Evolutionary conservation across 768 basidiomycete species (phyloP), one percentile per base, ranked within the genome.

Genomic region (Hericium alpestre): DNA sequence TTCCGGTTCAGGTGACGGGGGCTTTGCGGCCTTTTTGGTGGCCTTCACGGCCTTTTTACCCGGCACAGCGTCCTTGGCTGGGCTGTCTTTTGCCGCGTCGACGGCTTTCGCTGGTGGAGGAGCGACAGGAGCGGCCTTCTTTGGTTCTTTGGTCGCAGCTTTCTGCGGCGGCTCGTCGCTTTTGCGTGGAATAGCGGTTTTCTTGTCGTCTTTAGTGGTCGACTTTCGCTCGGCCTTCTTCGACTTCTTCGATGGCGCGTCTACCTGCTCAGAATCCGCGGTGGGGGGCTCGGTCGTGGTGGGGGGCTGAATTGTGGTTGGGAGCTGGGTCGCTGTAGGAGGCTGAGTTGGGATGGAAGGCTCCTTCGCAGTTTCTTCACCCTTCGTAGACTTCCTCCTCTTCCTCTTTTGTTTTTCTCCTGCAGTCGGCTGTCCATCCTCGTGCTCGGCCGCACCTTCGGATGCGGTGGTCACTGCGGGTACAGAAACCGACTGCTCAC

Each of bases 11-110:
- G 38, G 52, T 37, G 38, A 37, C 32, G 15, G 52, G 8, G 38
- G n/a, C 52, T 53, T 53, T 37, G 27, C 72, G 32, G 27, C 32
- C 20, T 53, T 53, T 27, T 38, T 20, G 16, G 37, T 43, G 22
- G 13, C 16, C 18, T 54, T 54, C 0, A 18, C n/a, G 16, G 46
- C 52, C 37, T 39, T 50, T n/a, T 53, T 51, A 20, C 53, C 54
- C 46, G 51, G 22, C 39, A 8, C 41, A 7, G n/a, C 52, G 27
- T 51, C 49, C 22, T 51, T 51, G 11, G 9, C 15, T 16, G 54
- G 54, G 20, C 23, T 27, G 39, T 18, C 43, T 20, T 37, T 40
- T 13, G 39, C 7, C 13, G 54, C 32, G n/a, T 10, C 40, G 8
- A 18, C 13, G n/a, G 7, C 15, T 50, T 43, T 51, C 1, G 23